Evolutionary conservation across 139 green algal genomes (phyloP), one percentile per base, ranked within the genome.

Genomic region (Chlorella vulgaris): DNA sequence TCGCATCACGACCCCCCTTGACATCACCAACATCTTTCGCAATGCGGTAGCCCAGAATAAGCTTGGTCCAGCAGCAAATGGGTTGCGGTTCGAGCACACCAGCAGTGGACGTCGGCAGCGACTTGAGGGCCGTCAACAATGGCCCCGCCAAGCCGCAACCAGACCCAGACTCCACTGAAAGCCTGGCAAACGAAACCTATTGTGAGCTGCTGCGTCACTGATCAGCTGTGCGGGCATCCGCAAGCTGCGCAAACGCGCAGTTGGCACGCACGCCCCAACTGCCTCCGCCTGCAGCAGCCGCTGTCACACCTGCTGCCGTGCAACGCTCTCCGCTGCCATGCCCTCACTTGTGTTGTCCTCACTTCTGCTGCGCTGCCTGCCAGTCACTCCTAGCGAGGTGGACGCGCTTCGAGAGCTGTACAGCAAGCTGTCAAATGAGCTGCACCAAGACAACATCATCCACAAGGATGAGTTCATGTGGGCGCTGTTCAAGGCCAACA

Each of bases 381-480:
- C 81, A 92, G 88, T 93, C 68, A 90, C 78, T 21, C 29, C 84
- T 3, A 83, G 85, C 33, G 89, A 93, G 58, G 85, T 93, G 7
- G 83, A 87, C n/a, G 86, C 89, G 22, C 71, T 93, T 28, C 61
- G 74, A 40, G 84, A 91, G 66, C 73, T 93, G 10, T 93, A 91
- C 70, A 51, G 77, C 4, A 76, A 83, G n/a, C 50, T 93, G 15
- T 90, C 82, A 84, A 93, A 90, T 67, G 81, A 73, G 28, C 60
- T 93, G 50, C 80, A 91, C 61, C 73, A 89, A 86, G 90, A 93
- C 82, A 86, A 87, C 4, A 33, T 93, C 24, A 93, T 94, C n/a
- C 91, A 95, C 78, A 90, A 90, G 69, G 91, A 95, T 42, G 91
- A 95, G 84, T 92, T 95, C 76, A 80, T 80, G 24, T 76, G 85